phyloP scores from a whole-genome alignment of 2,329 filamentous ascomycete genomes.

The Cytospora schulzeri region DNA sequence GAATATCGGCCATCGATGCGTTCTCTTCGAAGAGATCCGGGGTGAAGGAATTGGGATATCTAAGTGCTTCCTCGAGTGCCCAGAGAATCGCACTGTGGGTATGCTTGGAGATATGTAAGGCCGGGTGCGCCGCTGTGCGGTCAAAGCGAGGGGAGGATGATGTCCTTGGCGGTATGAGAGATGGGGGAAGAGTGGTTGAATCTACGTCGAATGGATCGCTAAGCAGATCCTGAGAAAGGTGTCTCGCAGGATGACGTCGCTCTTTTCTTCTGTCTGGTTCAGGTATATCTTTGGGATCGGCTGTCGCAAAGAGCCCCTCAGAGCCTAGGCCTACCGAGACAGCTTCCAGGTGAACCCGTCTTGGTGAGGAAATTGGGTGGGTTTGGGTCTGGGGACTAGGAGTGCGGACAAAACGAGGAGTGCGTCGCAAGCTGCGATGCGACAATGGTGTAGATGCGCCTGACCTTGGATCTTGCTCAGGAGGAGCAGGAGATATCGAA shows the following conservation, averaged over 20 bases:
- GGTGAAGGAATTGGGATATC: slow-evolving; percentile 80
- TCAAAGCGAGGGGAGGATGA: slow-evolving; percentile 36
- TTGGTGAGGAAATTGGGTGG: slow-evolving; percentile 24
- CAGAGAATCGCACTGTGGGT: slow-evolving; percentile 91
- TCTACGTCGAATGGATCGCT: slow-evolving; percentile 47
- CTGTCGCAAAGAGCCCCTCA: slow-evolving; percentile 41
- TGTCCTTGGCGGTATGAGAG: slow-evolving; percentile 35
- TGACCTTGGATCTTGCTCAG: slow-evolving; percentile 21
- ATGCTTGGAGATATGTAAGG: slow-evolving; percentile 72
- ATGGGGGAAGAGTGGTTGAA: slow-evolving; percentile 38
- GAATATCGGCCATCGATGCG: slow-evolving; percentile 87
- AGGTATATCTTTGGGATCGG: slow-evolving; percentile 31
- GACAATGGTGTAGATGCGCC: slow-evolving; percentile 51
- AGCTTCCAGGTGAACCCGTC: slow-evolving; percentile 49
- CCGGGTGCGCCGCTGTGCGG: slow-evolving; percentile 47
- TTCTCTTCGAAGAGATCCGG: slow-evolving; percentile 84
- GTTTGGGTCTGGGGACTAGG: slow-evolving; percentile 38
- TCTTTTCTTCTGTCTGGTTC: slow-evolving; percentile 16
- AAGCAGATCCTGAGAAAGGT: slow-evolving; percentile 51
- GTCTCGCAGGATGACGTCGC: slow-evolving; percentile 35
- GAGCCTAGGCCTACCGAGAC: slow-evolving; percentile 52
- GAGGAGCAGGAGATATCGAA: slow-evolving; percentile 28
- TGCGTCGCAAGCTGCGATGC: slow-evolving; percentile 52
- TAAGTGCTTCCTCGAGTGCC: slow-evolving; percentile 86
- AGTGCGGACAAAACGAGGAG: slow-evolving; percentile 51